A percentile compares a stretch with the other conserved stretches of the same genome.
phyloP scores from a whole-genome alignment of 1,284 basidiomycete species.

The Sanghuangporus baumii region DNA sequence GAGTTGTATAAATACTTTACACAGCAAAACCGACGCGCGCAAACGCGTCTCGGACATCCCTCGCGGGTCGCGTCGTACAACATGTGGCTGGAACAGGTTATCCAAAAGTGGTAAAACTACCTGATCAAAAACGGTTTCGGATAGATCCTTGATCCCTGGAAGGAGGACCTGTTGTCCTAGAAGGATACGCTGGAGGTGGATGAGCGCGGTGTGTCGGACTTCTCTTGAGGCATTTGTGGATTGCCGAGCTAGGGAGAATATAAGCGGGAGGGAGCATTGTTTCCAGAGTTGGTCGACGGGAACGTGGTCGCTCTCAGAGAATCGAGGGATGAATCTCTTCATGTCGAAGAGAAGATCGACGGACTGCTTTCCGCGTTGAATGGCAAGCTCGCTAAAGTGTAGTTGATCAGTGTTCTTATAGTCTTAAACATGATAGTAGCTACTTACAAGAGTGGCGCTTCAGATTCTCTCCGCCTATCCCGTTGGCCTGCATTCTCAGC shows the following conservation, averaged over 20 bases:
- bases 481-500: constrained; percentile 52
- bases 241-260: constrained; percentile 77
- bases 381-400: constrained; percentile 57
- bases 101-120: constrained; percentile 92
- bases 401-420: background rate
- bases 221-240: constrained; percentile 82
- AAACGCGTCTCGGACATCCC: constrained; percentile 90
- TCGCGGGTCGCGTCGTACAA: constrained; percentile 73
- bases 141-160: constrained; percentile 48
- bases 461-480: constrained; percentile 46
- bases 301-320: constrained; percentile 46
- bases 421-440: too few species aligned
- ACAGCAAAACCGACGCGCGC: constrained; percentile 81
- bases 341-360: constrained; percentile 77
- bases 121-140: constrained; percentile 83
- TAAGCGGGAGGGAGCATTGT: constrained; percentile 74
- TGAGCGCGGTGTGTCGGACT: constrained; percentile 80
- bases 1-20: constrained; percentile 94
- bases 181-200: constrained; percentile 82
- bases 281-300: constrained; percentile 65
- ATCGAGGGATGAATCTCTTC: constrained; percentile 53
- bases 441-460: constrained; percentile 25
- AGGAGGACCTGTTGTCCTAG: constrained; percentile 73
- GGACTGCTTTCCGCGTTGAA: constrained; percentile 79
- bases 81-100: constrained; percentile 84